Percentiles rank a stretch among this genome's conserved stretches.
phyloP scores from a whole-genome alignment of 2,329 filamentous ascomycete genomes.

The Meredithiella fracta region DNA sequence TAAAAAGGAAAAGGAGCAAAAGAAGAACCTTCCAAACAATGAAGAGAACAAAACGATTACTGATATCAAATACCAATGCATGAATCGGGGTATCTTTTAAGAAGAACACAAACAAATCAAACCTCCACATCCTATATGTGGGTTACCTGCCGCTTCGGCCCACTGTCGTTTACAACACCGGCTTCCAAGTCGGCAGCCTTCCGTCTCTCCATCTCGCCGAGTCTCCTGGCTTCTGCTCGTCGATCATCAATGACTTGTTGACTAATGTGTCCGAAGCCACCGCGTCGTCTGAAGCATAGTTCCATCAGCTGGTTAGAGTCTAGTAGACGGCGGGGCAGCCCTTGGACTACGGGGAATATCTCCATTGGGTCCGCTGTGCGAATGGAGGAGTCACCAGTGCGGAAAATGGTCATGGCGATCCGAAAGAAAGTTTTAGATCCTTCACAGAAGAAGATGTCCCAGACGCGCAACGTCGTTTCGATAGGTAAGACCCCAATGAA shows the following conservation, averaged over 20 bases:
- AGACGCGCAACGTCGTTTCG: slow-evolving; percentile 79
- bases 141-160: not conserved
- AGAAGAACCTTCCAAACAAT: not conserved
- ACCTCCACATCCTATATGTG: not conserved
- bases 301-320: slow-evolving; percentile 74
- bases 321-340: slow-evolving; percentile 61
- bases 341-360: slow-evolving; percentile 87
- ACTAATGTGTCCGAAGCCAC: slow-evolving; percentile 66
- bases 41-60: too few species aligned
- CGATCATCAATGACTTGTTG: slow-evolving; percentile 68
- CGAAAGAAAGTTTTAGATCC: slow-evolving; percentile 88
- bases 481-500: slow-evolving; percentile 87
- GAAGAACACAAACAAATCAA: not conserved
- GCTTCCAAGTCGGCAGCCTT: slow-evolving; percentile 13
- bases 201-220: slow-evolving; percentile 27
- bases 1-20: not conserved
- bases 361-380: slow-evolving; percentile 80
- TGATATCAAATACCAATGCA: too few species aligned
- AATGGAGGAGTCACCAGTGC: slow-evolving; percentile 68
- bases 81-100: not conserved
- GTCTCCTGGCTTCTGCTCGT: slow-evolving; percentile 48
- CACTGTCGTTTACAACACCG: not conserved
- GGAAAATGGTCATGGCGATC: slow-evolving; percentile 81
- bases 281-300: slow-evolving; percentile 61
- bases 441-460: slow-evolving; percentile 94